Evolutionary conservation across 495 filamentous ascomycete species (phyloP).

Genomic region (Xanthoparmelia taractica): DNA sequence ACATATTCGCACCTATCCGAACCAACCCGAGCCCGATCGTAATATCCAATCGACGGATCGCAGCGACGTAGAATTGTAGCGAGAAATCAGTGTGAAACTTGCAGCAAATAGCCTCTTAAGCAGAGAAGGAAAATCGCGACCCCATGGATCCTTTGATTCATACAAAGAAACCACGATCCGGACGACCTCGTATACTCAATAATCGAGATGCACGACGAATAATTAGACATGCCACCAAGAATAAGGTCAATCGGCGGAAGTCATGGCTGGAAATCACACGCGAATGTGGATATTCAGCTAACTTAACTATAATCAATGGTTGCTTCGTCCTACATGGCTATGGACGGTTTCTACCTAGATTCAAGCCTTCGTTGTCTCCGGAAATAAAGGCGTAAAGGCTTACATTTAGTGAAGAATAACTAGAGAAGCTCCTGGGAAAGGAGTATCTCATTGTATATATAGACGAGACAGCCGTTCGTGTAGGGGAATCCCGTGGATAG

Average conservation of each 20-base stretch:
- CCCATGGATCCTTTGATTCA: not conserved
- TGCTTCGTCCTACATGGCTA: not conserved
- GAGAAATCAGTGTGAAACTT: not conserved
- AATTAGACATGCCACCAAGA: not conserved
- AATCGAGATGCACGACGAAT: not conserved
- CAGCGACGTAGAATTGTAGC: not conserved
- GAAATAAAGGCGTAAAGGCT: not conserved
- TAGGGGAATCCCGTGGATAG: not conserved
- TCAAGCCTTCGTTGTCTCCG: not conserved
- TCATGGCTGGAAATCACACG: not conserved
- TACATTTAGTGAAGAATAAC: not conserved
- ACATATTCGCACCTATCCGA: no score
- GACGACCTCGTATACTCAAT: not conserved
- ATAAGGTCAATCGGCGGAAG: not conserved
- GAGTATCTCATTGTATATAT: not conserved
- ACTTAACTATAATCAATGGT: not conserved
- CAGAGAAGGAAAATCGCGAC: not conserved
- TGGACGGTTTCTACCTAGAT: not conserved
- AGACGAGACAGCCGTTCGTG: not conserved
- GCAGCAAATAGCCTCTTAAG: not conserved
- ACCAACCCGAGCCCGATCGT: no score
- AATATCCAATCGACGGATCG: not conserved
- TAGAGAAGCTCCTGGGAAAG: not conserved
- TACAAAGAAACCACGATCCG: not conserved
- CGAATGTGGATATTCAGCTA: not conserved